Evolutionary conservation across 352 stramenopile genomes (phyloP).

Genomic region (Globisporangium spinosum): DNA sequence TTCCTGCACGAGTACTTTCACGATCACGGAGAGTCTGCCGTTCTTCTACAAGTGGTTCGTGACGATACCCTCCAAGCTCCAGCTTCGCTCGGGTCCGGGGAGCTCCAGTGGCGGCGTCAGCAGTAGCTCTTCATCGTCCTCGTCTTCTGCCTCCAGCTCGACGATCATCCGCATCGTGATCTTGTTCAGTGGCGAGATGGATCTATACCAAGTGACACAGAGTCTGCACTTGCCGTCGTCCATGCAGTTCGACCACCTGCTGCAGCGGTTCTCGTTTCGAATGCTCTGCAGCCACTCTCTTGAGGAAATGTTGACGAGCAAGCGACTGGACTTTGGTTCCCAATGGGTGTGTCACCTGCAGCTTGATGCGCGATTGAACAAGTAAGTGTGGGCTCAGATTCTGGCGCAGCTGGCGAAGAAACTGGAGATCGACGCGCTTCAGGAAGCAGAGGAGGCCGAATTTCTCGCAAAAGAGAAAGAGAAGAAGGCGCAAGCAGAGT

Average conservation of each 20-base stretch:
- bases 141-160: slow-evolving; percentile 13
- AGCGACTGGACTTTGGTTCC: slow-evolving; percentile 42
- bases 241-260: slow-evolving; percentile 22
- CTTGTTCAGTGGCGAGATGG: slow-evolving; percentile 45
- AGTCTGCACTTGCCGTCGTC: slow-evolving; percentile 20
- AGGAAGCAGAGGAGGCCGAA: slow-evolving; percentile 33
- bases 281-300: slow-evolving; percentile 23
- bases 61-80: slow-evolving; percentile 47
- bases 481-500: slow-evolving; percentile 5
- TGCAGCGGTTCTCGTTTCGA: slow-evolving; percentile 15
- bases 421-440: slow-evolving; percentile 28
- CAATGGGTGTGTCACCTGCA: slow-evolving; percentile 53
- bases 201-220: slow-evolving; percentile 29
- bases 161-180: slow-evolving; percentile 60
- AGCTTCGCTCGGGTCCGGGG: slow-evolving; percentile 34
- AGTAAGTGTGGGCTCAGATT: slow-evolving; percentile 51
- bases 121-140: slow-evolving; percentile 11
- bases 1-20: slow-evolving; percentile 52
- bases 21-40: slow-evolving; percentile 49
- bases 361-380: slow-evolving; percentile 52
- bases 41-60: slow-evolving; percentile 69
- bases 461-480: slow-evolving; percentile 31
- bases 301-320: slow-evolving; percentile 59
- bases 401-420: slow-evolving; percentile 39
- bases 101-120: slow-evolving; percentile 11